These are phyloP conservation scores for Saitozyma sp. DNA, from an alignment of 768 basidiomycete species.

Conservation along the genomic window DNA sequence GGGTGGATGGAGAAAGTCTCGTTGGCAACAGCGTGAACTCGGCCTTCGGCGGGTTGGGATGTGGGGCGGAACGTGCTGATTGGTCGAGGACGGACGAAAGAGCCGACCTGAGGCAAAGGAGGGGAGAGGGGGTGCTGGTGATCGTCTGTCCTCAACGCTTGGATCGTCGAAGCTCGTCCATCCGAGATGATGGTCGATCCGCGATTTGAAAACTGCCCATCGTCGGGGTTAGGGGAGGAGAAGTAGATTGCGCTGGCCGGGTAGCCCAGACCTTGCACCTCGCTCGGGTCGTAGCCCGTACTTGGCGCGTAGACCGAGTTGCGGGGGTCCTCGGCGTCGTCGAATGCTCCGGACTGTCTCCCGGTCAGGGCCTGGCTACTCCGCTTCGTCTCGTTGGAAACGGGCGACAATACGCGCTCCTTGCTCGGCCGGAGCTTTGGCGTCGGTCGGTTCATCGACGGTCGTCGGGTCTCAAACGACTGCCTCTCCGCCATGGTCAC, in stretches of 20 bases:
- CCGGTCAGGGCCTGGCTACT: not conserved
- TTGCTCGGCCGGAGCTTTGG: conserved; percentile 27
- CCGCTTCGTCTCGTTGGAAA: not conserved
- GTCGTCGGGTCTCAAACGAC: conserved; percentile 43
- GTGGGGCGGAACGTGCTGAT: conserved; percentile 17
- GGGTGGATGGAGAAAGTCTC: conserved; percentile 53
- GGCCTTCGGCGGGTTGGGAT: conserved; percentile 35
- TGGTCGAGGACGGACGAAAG: conserved; percentile 35
- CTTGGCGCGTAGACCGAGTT: conserved; percentile 15
- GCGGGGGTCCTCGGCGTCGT: conserved; percentile 44
- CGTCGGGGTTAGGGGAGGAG: conserved; percentile 35
- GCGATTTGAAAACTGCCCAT: conserved; percentile 1
- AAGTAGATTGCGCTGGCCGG: conserved; percentile 49
- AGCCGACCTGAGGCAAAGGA: conserved; percentile 48
- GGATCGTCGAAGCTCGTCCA: conserved; percentile 40
- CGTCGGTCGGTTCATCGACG: conserved; percentile 20
- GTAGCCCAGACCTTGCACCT: conserved; percentile 44
- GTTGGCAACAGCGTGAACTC: conserved; percentile 43
- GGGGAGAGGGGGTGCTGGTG: conserved; percentile 39
- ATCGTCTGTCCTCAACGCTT: conserved; percentile 29
- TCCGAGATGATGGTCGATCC: conserved; percentile 6
- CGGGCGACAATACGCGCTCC: conserved; percentile 24
- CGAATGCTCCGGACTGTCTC: conserved; percentile 31
- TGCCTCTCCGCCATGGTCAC: conserved; percentile 46
- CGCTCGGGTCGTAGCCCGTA: conserved; percentile 27